Base-by-base conservation (phyloP, 345 rosid genomes). In the Sisymbrium irio region DNA sequence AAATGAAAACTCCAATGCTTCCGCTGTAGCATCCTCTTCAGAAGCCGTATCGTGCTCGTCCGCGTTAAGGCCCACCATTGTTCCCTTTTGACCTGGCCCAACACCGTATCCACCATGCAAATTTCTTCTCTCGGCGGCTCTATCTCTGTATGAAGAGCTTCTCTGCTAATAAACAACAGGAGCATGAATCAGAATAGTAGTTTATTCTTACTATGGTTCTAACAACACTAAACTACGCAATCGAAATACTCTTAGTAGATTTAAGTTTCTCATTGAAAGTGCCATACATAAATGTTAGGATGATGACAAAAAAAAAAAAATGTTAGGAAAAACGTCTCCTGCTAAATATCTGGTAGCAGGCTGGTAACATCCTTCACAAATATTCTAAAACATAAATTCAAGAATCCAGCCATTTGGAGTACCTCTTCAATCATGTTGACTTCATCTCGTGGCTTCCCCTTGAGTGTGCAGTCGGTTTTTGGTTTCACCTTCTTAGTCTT, bases 71-170 rank as follows among this genome's bases (percentile, higher is more conserved):
- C 36, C 73, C 8, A 18, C 37, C 37, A 14, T 17, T 62, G 75
- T 55, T 41, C 75, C 86, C 79, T 91, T 93, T 78, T 93, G 94
- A 58, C 97, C 96, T 33, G 93, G 97, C 49, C 97, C 97, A 41
- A 84, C 70, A 56, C 98, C 94, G 72, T 80, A 89, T 55, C 97
- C 89, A 35, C 90, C 87, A 73, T 89, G 90, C 86, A 91, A 73
- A 74, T 44, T 79, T 86, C 98, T 88, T 78, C 98, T 86, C 71
- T 91, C 98, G 1, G 92, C 92, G 20, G 96, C 98, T 86, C 97
- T 87, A 75, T 93, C 98, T 77, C 96, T 85, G 58, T 91, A 93
- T 55, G 70, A 71, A 57, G 63, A 80, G 65, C 77, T 73, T 77
- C 36, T 68, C 51, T 67, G 74, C 92, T 86, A 80, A 56, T 60